Base-by-base conservation (phyloP, 164 flowering plant genomes). In the Macadamia tetraphylla region DNA sequence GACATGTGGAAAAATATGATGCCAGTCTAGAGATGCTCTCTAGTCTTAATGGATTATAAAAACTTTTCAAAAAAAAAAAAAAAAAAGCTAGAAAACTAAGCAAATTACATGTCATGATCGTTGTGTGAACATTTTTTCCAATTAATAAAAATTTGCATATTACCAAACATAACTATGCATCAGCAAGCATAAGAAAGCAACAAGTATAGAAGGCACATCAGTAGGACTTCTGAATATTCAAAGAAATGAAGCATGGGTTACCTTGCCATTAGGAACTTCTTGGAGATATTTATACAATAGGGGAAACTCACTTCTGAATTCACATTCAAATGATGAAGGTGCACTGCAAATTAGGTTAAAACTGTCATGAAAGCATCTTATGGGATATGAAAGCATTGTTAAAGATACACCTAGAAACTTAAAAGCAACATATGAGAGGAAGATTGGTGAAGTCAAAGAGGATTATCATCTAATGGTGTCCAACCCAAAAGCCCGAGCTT, bases 311-410 rank as follows among this genome's bases (percentile, higher is more conserved):
- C 74, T 83, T 69, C 61, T 79, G 71, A 94, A 91, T 58, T 71
- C 81, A 11, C 81, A 73, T 74, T 90, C 92, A 78, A 89, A 94
- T 61, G 93, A 83, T 65, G 94, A 79, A 69, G 97, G 98, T 31
- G 95, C 94, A 82, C 96, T 90, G 84, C 57, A 71, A 13, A 76
- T 61, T 29, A 58, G 67, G 51, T 32, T 12, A 13, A 46, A 60
- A 35, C 66, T 43, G 60, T 60, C 55, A 59, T 13, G 14, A 53
- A 35, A 57, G 15, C 13, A 30, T 12, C 55, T 46, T 42, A 48
- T 18, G 62, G 42, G 29, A 9, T 2, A 8, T 10, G 63, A 29
- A 58, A 9, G 9, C 14, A 7, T 1, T 15, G 18, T 46, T 43
- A 58, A 66, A 12, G 23, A 66, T 32, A 58, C 11, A 5, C 8